Evolutionary conservation across 2,329 filamentous ascomycete species (phyloP).

Genomic region (Trichoderma koningiopsis): DNA sequence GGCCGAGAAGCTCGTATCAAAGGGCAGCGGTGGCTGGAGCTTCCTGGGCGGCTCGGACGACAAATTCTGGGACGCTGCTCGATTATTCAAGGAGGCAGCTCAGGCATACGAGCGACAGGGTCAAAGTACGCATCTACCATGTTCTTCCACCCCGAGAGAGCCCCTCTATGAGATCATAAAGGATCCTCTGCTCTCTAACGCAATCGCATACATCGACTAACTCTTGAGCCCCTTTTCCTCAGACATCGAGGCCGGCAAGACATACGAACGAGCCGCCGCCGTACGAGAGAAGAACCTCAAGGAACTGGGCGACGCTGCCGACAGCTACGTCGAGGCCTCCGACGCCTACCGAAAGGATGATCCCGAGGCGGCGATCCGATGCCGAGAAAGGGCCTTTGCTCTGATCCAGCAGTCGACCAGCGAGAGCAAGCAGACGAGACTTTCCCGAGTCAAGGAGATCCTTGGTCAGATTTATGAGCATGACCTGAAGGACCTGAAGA

Average conservation of each 20-base stretch:
- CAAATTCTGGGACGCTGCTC: slow-evolving; percentile 87
- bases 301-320: slow-evolving; percentile 90
- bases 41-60: slow-evolving; percentile 86
- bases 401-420: slow-evolving; percentile 78
- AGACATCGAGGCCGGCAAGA: slow-evolving; percentile 84
- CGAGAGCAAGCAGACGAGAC: slow-evolving; percentile 88
- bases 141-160: not conserved
- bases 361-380: slow-evolving; percentile 79
- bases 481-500: slow-evolving; percentile 75
- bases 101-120: slow-evolving; percentile 91
- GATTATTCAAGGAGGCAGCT: slow-evolving; percentile 83
- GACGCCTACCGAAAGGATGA: slow-evolving; percentile 89
- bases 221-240: not conserved
- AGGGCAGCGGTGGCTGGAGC: slow-evolving; percentile 79
- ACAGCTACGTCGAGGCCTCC: slow-evolving; percentile 86
- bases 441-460: slow-evolving; percentile 87
- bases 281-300: slow-evolving; percentile 81
- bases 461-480: slow-evolving; percentile 84
- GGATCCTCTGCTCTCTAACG: not conserved
- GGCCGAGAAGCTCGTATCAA: slow-evolving; percentile 82
- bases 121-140: slow-evolving; percentile 60
- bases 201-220: not conserved
- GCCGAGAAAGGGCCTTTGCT: slow-evolving; percentile 65
- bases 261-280: slow-evolving; percentile 82
- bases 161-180: slow-evolving; percentile 3